Base-by-base conservation (phyloP, 192 early-diverging fungal genomes). In the Umbelopsis ramanniana region DNA sequence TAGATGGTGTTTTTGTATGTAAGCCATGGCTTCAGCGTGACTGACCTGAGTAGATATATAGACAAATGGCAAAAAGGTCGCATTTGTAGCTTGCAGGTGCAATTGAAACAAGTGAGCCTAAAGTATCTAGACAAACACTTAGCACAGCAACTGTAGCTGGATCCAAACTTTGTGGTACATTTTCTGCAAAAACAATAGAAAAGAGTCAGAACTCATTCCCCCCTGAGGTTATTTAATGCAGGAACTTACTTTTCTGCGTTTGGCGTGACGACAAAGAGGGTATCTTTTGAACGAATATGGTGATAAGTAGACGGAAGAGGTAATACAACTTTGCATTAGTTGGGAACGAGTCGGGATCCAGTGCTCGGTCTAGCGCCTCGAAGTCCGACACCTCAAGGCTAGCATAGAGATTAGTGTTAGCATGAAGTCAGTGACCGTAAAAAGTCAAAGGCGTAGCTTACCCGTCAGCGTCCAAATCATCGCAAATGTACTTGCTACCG, bases 21-120 rank as follows among this genome's bases (percentile, higher is more conserved):
- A 53, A 53, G 0, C n/a, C n/a, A n/a, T 37, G 6, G 40, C 1
- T 11, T 43, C 40, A 6, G 0, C 2, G 24, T 6, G 5, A 72
- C 76, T 66, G 74, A 84, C 85, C 80, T 24, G 79, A 50, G 14
- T 79, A 85, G 19, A 85, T 74, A 72, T 85, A 79, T n/a, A 86
- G 76, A n/a, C 79, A 77, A 15, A 88, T 81, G 3, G 87, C 79
- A 14, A 83, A 71, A 21, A 86, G 67, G 57, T 88, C 83, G 11
- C 82, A 75, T 45, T 80, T 82, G 22, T 82, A 85, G 46, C 75
- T 76, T 14, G 77, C 33, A 10, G 85, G 85, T 14, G 82, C 74
- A 15, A 83, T 77, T 17, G 73, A 72, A 33, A 86, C 74, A 40
- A 88, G 66, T 5, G 76, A 69, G 3, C 85, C 76, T 29, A 88